Base-by-base conservation (phyloP, 345 rosid genomes). In the Rhizophora mangle region DNA sequence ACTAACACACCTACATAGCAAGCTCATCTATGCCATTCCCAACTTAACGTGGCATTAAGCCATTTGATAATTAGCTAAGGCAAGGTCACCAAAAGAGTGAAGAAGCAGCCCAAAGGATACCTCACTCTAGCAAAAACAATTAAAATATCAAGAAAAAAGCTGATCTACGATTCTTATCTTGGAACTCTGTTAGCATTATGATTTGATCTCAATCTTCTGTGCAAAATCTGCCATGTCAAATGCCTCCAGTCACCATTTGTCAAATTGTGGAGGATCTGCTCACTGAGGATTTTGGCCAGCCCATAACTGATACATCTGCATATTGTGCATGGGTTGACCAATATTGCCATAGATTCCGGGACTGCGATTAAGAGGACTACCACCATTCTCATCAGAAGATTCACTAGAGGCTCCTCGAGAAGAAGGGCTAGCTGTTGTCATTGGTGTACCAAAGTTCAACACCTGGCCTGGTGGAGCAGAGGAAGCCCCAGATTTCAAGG, bases 331-430 rank as follows among this genome's bases (percentile, higher is more conserved):
- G 18, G 85, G 78, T 64, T 82, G 88, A 60, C 71, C 68, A 9
- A 84, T 61, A 55, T 78, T 82, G 34, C 68, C 73, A 68, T 79
- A 85, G 43, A 77, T 69, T 71, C 79, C 84, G 1, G 85, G 37
- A n/a, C 69, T 72, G 11, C 80, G 75, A 67, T 83, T 76, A 31
- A 82, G 67, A 26, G 89, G 88, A 70, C 89, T 86, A 68, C 77
- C 77, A 15, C 88, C 96, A 27, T 89, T 85, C 34, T 84, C 93
- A 31, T 85, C 96, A 5, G 96, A 92, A 29, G 97, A 89, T 52
- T 86, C 93, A 4, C 96, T 89, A 2, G 97, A 85, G 27, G 73
- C 85, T 46, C 91, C 96, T 56, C 88, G 89, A 37, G 97, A 84
- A 21, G 83, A 76, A 61, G 92, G 86, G 73, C 93, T 95, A 24